Percentiles rank a stretch among this genome's conserved stretches.
These are phyloP conservation scores for Dispira parvispora DNA, from an alignment of 192 early-diverging fungal genomes.

Conservation along the genomic window DNA sequence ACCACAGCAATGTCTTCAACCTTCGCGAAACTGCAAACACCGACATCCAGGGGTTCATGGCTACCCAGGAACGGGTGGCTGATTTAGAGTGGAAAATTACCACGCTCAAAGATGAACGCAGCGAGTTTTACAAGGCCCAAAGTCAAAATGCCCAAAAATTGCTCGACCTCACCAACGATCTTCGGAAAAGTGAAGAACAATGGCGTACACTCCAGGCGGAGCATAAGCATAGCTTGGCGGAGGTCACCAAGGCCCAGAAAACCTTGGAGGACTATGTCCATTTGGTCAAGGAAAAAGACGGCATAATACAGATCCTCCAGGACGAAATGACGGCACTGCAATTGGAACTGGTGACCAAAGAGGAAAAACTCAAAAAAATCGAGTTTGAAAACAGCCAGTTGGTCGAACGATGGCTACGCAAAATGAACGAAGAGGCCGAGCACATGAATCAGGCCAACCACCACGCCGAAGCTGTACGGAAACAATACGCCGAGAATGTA, in stretches of 20 bases:
- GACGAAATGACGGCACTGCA: slow-evolving; percentile 84
- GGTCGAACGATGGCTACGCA: slow-evolving; percentile 80
- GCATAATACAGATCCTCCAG: slow-evolving; percentile 82
- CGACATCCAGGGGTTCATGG: slow-evolving; percentile 1
- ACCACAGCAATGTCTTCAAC: too few relatives aligned
- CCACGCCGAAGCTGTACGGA: slow-evolving; percentile 60
- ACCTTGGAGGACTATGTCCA: slow-evolving; percentile 8
- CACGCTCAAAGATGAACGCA: slow-evolving; percentile 69
- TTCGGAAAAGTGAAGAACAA: slow-evolving; percentile 38
- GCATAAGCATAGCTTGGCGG: slow-evolving; percentile 17
- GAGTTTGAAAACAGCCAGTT: slow-evolving; percentile 74
- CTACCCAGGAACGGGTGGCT: slow-evolving; percentile 37
- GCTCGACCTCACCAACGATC: slow-evolving; percentile 65
- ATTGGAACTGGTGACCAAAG: slow-evolving; percentile 68
- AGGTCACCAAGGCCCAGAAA: background rate
- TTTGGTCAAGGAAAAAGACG: slow-evolving; percentile 69
- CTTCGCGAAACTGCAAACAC: too few relatives aligned
- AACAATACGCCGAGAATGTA: slow-evolving; percentile 1
- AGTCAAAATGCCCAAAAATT: slow-evolving; percentile 83
- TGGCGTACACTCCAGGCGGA: slow-evolving; percentile 40
- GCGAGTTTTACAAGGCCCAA: slow-evolving; percentile 78
- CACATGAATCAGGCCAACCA: slow-evolving; percentile 87
- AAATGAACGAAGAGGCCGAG: slow-evolving; percentile 75
- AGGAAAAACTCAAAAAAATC: slow-evolving; percentile 45
- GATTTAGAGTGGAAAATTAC: slow-evolving; percentile 61